Conservation (phyloP, 2,329 filamentous ascomycete species). For the Didymella pomorum region DNA sequence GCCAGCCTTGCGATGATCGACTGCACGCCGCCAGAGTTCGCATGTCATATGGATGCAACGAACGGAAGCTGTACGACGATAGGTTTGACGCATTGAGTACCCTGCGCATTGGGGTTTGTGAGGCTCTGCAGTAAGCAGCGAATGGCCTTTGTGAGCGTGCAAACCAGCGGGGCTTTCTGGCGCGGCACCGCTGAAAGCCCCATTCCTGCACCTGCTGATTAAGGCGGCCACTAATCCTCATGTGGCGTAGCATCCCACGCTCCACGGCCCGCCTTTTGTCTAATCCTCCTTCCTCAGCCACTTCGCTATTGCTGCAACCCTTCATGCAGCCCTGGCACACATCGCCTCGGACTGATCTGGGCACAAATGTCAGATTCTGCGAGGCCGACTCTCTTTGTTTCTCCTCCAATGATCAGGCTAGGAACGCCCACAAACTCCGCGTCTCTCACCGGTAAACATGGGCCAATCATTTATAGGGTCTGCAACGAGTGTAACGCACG, state of each 20-base stretch:
- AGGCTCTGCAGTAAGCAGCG: conserved; percentile 8
- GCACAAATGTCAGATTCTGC: conserved; percentile 17
- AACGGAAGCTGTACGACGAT: conserved; percentile 1
- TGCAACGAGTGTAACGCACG: conserved; percentile 25
- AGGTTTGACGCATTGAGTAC: background rate
- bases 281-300: conserved; percentile 21
- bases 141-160: conserved; percentile 5
- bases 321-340: conserved; percentile 18
- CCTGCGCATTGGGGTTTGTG: background rate
- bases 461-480: conserved; percentile 27
- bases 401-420: conserved; percentile 34
- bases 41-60: background rate
- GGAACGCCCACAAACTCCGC: conserved; percentile 21
- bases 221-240: conserved; percentile 7
- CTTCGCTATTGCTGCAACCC: conserved; percentile 19
- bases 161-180: conserved; percentile 7
- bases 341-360: conserved; percentile 13
- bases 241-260: background rate
- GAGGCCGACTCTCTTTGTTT: conserved; percentile 20
- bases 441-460: conserved; percentile 30
- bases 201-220: conserved; percentile 8
- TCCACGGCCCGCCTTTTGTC: conserved; percentile 18
- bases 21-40: conserved; percentile 1
- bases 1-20: conserved; percentile 6
- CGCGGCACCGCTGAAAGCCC: background rate